Percentiles rank a stretch among this genome's conserved stretches.
Conservation (phyloP, 345 rosid species). For the rapeseed (Brassica napus) region Da-Ae NC_063434.1:4628001-4628500, state of each 20-base stretch:
- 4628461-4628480: slow-evolving; percentile 61
- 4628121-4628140: slow-evolving; percentile 70
- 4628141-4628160: slow-evolving; percentile 72
- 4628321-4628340: slow-evolving; percentile 83
- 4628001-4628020: slow-evolving; percentile 69
- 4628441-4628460: slow-evolving; percentile 71
- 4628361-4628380: slow-evolving; percentile 74
- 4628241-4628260: neutral
- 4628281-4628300: neutral
- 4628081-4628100: slow-evolving; percentile 47
- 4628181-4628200: slow-evolving; percentile 61
- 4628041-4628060: slow-evolving; percentile 48
- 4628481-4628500: slow-evolving; percentile 48
- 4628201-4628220: slow-evolving; percentile 3
- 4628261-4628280: neutral
- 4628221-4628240: neutral
- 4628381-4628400: slow-evolving; percentile 69
- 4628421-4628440: slow-evolving; percentile 48
- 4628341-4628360: slow-evolving; percentile 71
- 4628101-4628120: slow-evolving; percentile 51
- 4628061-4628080: slow-evolving; percentile 49
- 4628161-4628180: slow-evolving; percentile 64
- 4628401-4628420: slow-evolving; percentile 64
- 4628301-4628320: neutral
- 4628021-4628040: slow-evolving; percentile 67